Percentiles rank a stretch among this genome's conserved stretches.
phyloP scores from a whole-genome alignment of 2,329 filamentous ascomycete species.

The Monilinia vaccinii-corymbosi region DNA sequence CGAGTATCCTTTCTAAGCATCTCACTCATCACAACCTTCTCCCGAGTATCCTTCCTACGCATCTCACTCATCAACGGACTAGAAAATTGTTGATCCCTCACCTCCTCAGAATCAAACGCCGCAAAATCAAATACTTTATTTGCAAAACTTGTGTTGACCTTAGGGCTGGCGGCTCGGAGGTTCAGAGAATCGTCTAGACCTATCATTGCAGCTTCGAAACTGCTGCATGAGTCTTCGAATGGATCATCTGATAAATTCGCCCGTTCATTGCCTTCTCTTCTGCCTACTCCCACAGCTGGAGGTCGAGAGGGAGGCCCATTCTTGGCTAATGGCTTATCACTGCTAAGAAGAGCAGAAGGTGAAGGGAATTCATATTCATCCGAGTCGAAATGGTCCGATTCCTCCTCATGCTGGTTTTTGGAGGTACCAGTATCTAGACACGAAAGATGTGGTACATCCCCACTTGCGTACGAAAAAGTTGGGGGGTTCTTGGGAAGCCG shows the following conservation, averaged over 20 bases:
- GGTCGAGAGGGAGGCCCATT: background rate
- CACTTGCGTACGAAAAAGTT: constrained; percentile 21
- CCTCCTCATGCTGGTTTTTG: constrained; percentile 1
- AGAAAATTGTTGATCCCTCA: background rate
- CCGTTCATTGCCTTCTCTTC: background rate
- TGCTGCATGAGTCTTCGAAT: constrained; percentile 10
- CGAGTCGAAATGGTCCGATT: constrained; percentile 11
- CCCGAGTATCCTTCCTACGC: constrained; percentile 13
- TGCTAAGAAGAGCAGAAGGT: constrained; percentile 26
- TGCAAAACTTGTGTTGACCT: constrained; percentile 19
- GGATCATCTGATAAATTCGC: background rate
- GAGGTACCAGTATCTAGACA: constrained; percentile 13
- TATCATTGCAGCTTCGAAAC: constrained; percentile 23
- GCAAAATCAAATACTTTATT: constrained; percentile 23
- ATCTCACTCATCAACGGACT: constrained; percentile 3
- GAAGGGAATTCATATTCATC: constrained; percentile 31
- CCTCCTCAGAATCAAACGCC: constrained; percentile 12
- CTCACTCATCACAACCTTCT: background rate
- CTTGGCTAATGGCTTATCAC: background rate
- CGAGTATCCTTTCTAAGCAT: constrained; percentile 14
- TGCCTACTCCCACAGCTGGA: background rate
- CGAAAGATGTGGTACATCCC: constrained; percentile 17
- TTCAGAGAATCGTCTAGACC: constrained; percentile 19
- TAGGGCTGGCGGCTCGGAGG: constrained; percentile 8
- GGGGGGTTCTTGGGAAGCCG: constrained; percentile 24